A percentile compares a stretch with the other conserved stretches of the same genome.
These are phyloP conservation scores for Tillandsia leiboldiana DNA, from an alignment of 176 grass and related monocot genomes.

Conservation along the genomic window DNA sequence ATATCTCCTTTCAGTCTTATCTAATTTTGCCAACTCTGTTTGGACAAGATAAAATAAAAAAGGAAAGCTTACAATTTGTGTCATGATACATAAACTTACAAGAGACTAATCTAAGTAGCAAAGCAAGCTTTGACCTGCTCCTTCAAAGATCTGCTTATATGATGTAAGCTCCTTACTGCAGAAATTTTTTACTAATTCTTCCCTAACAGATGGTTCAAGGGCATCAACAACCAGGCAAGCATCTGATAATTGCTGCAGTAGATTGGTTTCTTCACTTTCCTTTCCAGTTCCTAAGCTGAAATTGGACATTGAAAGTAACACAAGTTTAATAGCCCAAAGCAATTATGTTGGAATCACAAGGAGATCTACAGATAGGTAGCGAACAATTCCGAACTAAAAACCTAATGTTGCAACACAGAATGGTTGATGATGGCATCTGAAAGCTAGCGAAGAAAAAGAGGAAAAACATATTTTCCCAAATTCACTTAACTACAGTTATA, in stretches of 20 bases:
- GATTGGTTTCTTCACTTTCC: constrained; percentile 82
- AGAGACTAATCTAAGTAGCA: constrained; percentile 15
- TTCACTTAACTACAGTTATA: too few relatives aligned
- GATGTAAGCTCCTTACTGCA: constrained; percentile 97
- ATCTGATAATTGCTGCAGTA: constrained; percentile 90
- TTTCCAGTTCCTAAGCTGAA: constrained; percentile 99
- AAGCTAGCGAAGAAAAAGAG: too few relatives aligned
- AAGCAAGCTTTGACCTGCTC: constrained; percentile 55
- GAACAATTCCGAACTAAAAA: not conserved
- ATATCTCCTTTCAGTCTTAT: constrained; percentile 99
- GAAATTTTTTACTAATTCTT: constrained; percentile 98
- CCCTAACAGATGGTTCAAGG: constrained; percentile 87
- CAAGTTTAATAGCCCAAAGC: constrained; percentile 1
- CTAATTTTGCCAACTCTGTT: constrained; percentile 89
- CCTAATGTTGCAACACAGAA: too few relatives aligned
- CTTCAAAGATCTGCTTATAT: constrained; percentile 96
- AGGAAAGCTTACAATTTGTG: constrained; percentile 3
- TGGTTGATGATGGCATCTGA: too few relatives aligned
- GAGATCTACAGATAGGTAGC: not conserved
- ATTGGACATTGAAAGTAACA: constrained; percentile 7
- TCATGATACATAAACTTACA: constrained; percentile 12
- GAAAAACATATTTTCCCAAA: too few relatives aligned
- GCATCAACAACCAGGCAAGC: constrained; percentile 98
- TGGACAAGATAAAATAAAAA: constrained; percentile 23
- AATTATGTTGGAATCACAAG: not conserved